Base-by-base conservation (phyloP, 176 grass and related monocot genomes). In the Tillandsia leiboldiana region DNA sequence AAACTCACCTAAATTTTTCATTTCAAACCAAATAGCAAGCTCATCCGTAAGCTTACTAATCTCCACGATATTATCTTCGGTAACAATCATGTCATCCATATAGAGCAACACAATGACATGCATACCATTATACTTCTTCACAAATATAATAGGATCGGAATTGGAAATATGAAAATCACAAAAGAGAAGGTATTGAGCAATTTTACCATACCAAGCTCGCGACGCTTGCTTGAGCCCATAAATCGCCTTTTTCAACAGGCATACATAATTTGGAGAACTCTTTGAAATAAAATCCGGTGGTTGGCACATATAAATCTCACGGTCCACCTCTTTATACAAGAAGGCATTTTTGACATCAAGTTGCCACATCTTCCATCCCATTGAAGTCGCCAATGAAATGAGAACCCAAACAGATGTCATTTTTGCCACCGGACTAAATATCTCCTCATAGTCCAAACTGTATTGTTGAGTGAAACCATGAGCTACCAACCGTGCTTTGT, bases 151-250 rank as follows among this genome's bases (percentile, higher is more conserved):
- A 11, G 51, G 14, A 53, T 53, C 9, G 3, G 14, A 53, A 53
- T 53, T 53, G 10, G 3, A 53, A 53, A 53, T 11, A 53, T 53
- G 51, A 53, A 53, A 53, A 14, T 8, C 51, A 53, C 51, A 53
- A 53, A 53, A 53, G 10, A 53, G 51, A 53, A 53, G 51, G 51
- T 53, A 53, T 53, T 53, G 51, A 50, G 67, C 67, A 69, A 69
- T 69, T 20, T 69, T 69, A 22, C 67, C 48, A 69, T 69, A 69
- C 67, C 67, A 69, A 49, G 47, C 67, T 10, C 48, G 13, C 2
- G 48, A 1, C 2, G 48, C 10, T 69, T 69, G 67, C 12, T 69
- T 69, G 11, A 69, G 13, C 42, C 48, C 48, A n/a, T 69, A 69
- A 9, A 69, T 10, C 2, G 67, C 67, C 51, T 0, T 51, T 50